phyloP scores from a whole-genome alignment of 495 filamentous ascomycete genomes.

The Aspergillus hancockii region DNA sequence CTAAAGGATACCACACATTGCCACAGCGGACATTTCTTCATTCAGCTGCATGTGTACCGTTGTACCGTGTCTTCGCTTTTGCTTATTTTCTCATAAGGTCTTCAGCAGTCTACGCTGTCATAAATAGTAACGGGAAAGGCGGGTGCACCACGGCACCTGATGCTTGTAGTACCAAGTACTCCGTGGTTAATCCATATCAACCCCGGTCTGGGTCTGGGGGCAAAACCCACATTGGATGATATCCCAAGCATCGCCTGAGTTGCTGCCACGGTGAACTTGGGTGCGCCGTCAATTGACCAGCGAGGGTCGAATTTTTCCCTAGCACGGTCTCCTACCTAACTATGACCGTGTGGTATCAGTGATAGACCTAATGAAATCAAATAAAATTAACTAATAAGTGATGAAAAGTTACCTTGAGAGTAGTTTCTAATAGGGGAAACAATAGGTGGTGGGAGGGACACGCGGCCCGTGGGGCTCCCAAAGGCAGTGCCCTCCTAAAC shows the following conservation, averaged over 20 bases:
- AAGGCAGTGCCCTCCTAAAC: background rate
- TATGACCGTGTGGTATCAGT: background rate
- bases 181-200: background rate
- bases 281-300: background rate
- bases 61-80: background rate
- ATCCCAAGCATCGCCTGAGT: background rate
- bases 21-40: conserved; percentile 1
- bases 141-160: background rate
- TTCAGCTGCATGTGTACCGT: background rate
- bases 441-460: conserved; percentile 18
- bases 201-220: background rate
- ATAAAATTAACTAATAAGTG: background rate
- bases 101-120: background rate
- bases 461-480: conserved; percentile 29
- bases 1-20: background rate
- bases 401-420: conserved; percentile 8
- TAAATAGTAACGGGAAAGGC: background rate
- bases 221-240: background rate
- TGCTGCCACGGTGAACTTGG: background rate
- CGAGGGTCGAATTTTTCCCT: background rate
- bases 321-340: background rate
- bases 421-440: conserved; percentile 6
- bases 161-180: background rate
- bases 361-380: background rate
- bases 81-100: background rate